Percentiles rank a stretch among this genome's conserved stretches.
Evolutionary conservation across 495 filamentous ascomycete species (phyloP).

Genomic region (Pyronema domesticum): DNA sequence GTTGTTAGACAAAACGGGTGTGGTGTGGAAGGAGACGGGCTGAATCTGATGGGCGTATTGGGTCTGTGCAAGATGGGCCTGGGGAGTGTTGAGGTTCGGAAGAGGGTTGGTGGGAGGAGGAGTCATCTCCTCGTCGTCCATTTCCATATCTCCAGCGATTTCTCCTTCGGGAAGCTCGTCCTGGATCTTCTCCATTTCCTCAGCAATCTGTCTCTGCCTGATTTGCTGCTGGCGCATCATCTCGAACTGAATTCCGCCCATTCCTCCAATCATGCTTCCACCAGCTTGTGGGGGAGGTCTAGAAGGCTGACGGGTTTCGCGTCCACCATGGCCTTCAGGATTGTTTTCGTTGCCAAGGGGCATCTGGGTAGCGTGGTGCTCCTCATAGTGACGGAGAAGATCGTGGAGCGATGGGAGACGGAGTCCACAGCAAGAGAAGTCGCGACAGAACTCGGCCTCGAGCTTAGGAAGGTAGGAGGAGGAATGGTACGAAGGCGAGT

Average conservation of each 20-base stretch:
- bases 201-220: constrained; percentile 26
- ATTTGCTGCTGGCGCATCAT: constrained; percentile 31
- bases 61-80: constrained; percentile 48
- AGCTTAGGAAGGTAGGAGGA: constrained; percentile 95
- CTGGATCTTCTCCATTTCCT: constrained; percentile 15
- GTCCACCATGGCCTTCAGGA: constrained; percentile 33
- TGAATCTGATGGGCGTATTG: constrained; percentile 78
- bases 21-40: constrained; percentile 67
- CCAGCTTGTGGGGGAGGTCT: constrained; percentile 25
- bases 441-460: constrained; percentile 90
- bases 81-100: constrained; percentile 31
- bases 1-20: constrained; percentile 93
- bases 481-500: constrained; percentile 90
- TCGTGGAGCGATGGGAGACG: constrained; percentile 83
- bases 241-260: constrained; percentile 28
- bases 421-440: constrained; percentile 83
- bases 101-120: constrained; percentile 41
- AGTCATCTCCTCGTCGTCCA: constrained; percentile 58
- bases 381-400: constrained; percentile 89
- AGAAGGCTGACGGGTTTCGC: constrained; percentile 10
- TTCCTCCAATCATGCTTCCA: constrained; percentile 34
- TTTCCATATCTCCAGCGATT: constrained; percentile 62
- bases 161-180: constrained; percentile 25
- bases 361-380: constrained; percentile 49
- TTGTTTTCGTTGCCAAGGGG: constrained; percentile 10